Conservation (phyloP, 768 basidiomycete species). For the Lactarius psammicola region DNA sequence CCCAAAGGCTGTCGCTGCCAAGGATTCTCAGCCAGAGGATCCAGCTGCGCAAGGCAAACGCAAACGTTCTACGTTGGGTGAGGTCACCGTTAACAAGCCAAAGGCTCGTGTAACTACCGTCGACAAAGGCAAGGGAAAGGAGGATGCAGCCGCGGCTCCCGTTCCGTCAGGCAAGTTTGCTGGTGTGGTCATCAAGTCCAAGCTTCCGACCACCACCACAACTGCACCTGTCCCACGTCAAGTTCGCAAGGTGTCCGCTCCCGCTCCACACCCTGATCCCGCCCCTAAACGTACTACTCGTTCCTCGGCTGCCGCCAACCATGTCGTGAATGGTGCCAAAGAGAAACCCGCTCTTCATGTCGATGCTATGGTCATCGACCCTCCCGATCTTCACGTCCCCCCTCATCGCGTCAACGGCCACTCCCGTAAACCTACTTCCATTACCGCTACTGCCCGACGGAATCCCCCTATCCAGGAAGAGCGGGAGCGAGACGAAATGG, state of each 20-base stretch:
- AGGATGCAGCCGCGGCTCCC: constrained; percentile 33
- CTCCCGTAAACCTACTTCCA: constrained; percentile 25
- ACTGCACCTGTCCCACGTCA: constrained; percentile 40
- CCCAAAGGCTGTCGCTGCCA: constrained; percentile 44
- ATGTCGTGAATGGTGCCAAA: constrained; percentile 37
- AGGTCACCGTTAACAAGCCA: constrained; percentile 59
- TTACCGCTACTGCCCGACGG: constrained; percentile 1
- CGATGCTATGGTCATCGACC: constrained; percentile 48
- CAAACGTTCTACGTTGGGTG: constrained; percentile 73
- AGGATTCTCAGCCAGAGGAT: constrained; percentile 47
- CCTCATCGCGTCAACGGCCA: constrained; percentile 31
- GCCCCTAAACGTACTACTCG: constrained; percentile 32
- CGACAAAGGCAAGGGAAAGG: constrained; percentile 58
- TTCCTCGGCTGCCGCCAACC: constrained; percentile 34
- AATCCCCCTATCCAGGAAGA: constrained; percentile 8
- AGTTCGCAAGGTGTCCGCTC: constrained; percentile 49
- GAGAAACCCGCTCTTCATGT: constrained; percentile 39
- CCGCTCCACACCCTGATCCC: constrained; percentile 7
- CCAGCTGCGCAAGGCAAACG: constrained; percentile 57
- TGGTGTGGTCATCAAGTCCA: constrained; percentile 57
- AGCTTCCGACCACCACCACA: constrained; percentile 45
- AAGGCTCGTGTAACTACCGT: constrained; percentile 37
- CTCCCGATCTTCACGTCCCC: constrained; percentile 33
- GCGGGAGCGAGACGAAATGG: constrained; percentile 41
- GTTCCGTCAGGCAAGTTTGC: constrained; percentile 52